Evolutionary conservation across 257 asterid species (phyloP), one percentile per base, ranked within the genome.

Genomic region (Cynanchum wilfordii): DNA sequence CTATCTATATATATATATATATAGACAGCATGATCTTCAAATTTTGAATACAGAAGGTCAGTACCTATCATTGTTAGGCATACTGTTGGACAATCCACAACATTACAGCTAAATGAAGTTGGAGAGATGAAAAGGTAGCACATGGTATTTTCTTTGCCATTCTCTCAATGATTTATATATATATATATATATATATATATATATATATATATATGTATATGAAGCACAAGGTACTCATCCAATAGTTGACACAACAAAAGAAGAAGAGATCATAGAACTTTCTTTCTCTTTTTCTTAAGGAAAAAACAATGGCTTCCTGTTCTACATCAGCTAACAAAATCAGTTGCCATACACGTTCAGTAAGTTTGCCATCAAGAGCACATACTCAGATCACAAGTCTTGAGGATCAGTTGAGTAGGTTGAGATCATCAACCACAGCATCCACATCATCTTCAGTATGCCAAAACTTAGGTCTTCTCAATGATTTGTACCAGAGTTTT

Each of bases 341-440:
- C n/a, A 59, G 40, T 57, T 13, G 1, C 68, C 86, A 70, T 27
- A 47, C 59, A 40, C 70, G 81, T 57, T 80, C 82, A 10, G 58
- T 29, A 44, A 83, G 82, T 71, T 68, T 83, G 40, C 79, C 85
- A 51, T 59, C 80, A 12, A 10, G 40, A 55, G 20, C 75, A 50
- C 78, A 79, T 81, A 79, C 87, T 36, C 2, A 58, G 10, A 8
- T 60, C 25, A 0, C 27, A 2, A 29, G 12, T 36, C 40, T 59
- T 3, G 66, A 59, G 20, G 66, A 27, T 10, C 40, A 59, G 3
- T 59, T 59, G n/a, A 25, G 66, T 1, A 56, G 22, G 15, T 66
- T 42, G 13, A 4, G 42, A 24, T 57, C 74, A 16, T 77, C 73
- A 0, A 7, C 54, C 4, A 59, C n/a, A 5, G 38, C 76, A 42